Percentiles rank a stretch among this genome's conserved stretches.
Conservation (phyloP, 345 rosid genomes). For the Eucalyptus rudis region DNA sequence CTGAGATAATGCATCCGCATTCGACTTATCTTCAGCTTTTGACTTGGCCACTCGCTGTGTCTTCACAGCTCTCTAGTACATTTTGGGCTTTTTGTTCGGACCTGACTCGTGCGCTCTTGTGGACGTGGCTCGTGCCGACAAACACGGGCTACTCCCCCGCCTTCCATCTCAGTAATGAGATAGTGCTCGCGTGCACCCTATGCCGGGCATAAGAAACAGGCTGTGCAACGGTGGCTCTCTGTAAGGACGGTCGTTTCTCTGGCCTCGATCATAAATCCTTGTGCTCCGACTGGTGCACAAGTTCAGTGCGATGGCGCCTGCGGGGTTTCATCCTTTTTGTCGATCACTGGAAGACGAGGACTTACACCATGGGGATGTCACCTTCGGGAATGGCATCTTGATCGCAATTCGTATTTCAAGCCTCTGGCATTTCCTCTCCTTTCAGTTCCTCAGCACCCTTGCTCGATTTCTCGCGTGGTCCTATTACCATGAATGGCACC, state of each 20-base stretch:
- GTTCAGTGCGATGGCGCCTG: not conserved
- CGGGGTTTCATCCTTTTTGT: not conserved
- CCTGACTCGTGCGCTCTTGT: not conserved
- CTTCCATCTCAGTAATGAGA: not conserved
- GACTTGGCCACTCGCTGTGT: not conserved
- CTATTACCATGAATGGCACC: not conserved
- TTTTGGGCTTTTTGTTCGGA: not conserved
- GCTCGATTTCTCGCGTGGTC: not conserved
- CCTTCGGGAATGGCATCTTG: not conserved
- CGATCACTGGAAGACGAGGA: not conserved
- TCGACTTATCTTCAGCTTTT: no score
- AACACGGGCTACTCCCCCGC: not conserved
- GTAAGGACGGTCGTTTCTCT: not conserved
- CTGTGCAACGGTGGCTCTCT: not conserved
- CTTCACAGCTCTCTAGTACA: not conserved
- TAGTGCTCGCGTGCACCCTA: not conserved
- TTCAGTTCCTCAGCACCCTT: not conserved
- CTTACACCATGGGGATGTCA: not conserved
- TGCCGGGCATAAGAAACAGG: not conserved
- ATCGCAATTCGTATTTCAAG: not conserved
- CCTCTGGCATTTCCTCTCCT: not conserved
- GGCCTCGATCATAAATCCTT: not conserved
- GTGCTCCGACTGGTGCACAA: not conserved
- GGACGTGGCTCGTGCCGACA: not conserved
- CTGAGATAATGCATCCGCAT: not conserved